phyloP scores from a whole-genome alignment of 768 basidiomycete species.

The Xerocomellus amylosporus region DNA sequence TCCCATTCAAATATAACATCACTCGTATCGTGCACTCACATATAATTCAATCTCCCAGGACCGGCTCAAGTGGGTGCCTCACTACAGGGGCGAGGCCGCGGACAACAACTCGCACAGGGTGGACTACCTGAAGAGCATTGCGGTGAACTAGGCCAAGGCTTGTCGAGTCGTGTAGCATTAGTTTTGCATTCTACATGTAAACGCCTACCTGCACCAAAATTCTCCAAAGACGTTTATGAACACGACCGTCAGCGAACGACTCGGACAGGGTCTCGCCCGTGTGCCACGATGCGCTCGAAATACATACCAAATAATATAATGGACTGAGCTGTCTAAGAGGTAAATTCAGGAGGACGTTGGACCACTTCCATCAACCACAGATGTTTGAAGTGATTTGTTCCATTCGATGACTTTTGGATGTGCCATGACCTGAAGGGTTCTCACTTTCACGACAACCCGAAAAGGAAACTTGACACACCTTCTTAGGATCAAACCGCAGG shows the following conservation, averaged over 20 bases:
- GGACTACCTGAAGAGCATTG: conserved; percentile 54
- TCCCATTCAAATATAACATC: not conserved
- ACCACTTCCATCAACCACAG: not conserved
- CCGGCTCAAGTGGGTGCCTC: conserved; percentile 86
- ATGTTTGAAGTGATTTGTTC: conserved; percentile 32
- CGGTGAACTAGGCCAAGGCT: conserved; percentile 27
- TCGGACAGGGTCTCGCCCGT: not conserved
- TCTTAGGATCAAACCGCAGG: conserved; percentile 49
- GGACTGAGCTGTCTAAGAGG: not conserved
- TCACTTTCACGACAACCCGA: not conserved
- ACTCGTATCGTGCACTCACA: not conserved
- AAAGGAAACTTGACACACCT: conserved; percentile 31
- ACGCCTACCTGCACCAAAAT: not conserved
- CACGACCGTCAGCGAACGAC: not conserved
- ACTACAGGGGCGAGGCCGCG: conserved; percentile 60
- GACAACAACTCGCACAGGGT: conserved; percentile 63
- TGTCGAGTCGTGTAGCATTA: not conserved
- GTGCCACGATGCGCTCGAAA: not conserved
- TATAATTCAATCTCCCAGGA: conserved; percentile 49
- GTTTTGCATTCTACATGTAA: not conserved
- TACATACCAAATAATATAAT: conserved; percentile 12
- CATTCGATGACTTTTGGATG: conserved; percentile 45
- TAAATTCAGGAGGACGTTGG: not conserved
- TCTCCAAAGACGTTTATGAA: not conserved
- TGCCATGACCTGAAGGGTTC: conserved; percentile 36